Percentiles rank a stretch among this genome's conserved stretches.
Evolutionary conservation across 495 filamentous ascomycete genomes (phyloP).

Genomic region (Daldinia grandis): DNA sequence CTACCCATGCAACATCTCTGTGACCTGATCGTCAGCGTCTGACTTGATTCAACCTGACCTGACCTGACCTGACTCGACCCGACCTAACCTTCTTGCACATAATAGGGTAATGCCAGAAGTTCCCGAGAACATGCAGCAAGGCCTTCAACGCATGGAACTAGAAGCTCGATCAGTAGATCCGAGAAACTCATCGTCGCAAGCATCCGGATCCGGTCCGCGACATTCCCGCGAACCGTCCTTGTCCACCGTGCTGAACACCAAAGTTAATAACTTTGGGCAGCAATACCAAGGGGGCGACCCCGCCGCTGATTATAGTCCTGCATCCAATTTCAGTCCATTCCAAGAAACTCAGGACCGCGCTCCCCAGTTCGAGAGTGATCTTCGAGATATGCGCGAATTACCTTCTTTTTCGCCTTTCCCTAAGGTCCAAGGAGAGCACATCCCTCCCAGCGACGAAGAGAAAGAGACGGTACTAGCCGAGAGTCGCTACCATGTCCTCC

Average conservation of each 20-base stretch:
- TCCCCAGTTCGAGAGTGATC: constrained; percentile 39
- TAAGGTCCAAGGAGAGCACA: constrained; percentile 83
- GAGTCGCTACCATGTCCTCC: constrained; percentile 82
- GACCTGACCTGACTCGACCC: constrained; percentile 20
- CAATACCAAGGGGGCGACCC: constrained; percentile 41
- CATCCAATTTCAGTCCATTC: constrained; percentile 59
- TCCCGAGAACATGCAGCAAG: constrained; percentile 85
- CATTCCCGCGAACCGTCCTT: constrained; percentile 48
- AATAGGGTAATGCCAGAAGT: constrained; percentile 67
- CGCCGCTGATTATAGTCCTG: constrained; percentile 43
- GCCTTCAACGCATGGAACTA: constrained; percentile 86
- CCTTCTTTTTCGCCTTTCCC: constrained; percentile 94
- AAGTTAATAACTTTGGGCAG: constrained; percentile 45
- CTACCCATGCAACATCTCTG: constrained; percentile 6
- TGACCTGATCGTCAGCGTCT: constrained; percentile 24
- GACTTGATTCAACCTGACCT: constrained; percentile 4
- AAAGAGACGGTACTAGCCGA: constrained; percentile 86
- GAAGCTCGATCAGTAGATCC: constrained; percentile 65
- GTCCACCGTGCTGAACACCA: constrained; percentile 43
- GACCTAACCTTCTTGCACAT: constrained; percentile 10
- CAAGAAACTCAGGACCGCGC: constrained; percentile 39
- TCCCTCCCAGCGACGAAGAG: constrained; percentile 93
- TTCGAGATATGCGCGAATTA: constrained; percentile 59
- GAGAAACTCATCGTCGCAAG: constrained; percentile 38
- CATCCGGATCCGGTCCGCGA: constrained; percentile 41